Evolutionary conservation across 345 rosid species (phyloP), one percentile per base, ranked within the genome.

Genomic region (Dovyalis caffra): DNA sequence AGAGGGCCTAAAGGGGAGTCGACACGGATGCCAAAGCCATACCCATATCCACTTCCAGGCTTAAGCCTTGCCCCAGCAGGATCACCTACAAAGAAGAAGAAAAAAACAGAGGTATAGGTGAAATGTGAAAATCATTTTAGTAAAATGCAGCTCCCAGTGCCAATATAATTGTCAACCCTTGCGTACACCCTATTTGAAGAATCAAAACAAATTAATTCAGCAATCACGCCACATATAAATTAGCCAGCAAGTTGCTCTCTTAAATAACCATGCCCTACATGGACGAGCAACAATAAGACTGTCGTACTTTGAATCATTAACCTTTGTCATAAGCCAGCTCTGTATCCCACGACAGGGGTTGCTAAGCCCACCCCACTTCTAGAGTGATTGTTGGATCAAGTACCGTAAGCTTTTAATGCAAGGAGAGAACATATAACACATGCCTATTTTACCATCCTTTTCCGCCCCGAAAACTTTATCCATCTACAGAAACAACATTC

Each of bases 21-120:
- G 72, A 93, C 96, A 10, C 93, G 87, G 75, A 91, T 84, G 64
- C 99, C 98, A 38, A 90, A 81, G 67, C 97, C 97, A 23, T 88
- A 90, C 43, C 99, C 97, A 38, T 90, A 91, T 64, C 99, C 98
- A 76, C 92, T 95, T 72, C 98, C 98, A 0, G 93, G 98, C 82
- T 93, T 90, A 72, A 87, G 79, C 84, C 97, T 89, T 76, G 99
- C 98, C 71, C 98, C 97, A 0, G 95, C 97, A 38, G 99, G 98
- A 88, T 95, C 95, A 79, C 98, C 95, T 93, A 45, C 76, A 25
- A 73, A 23, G 49, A 14, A 43, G 4, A 21, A 71, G 43, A 25
- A 56, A n/a, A 57, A 23, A 40, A 25, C 16, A 15, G 49, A 25
- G 5, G 20, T 9, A 12, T 9, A 10, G 45, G 65, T 58, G 9